Percentiles rank a stretch among this genome's conserved stretches.
Conservation (phyloP, 2,329 filamentous ascomycete species). For the Aspergillus jensenii region DNA sequence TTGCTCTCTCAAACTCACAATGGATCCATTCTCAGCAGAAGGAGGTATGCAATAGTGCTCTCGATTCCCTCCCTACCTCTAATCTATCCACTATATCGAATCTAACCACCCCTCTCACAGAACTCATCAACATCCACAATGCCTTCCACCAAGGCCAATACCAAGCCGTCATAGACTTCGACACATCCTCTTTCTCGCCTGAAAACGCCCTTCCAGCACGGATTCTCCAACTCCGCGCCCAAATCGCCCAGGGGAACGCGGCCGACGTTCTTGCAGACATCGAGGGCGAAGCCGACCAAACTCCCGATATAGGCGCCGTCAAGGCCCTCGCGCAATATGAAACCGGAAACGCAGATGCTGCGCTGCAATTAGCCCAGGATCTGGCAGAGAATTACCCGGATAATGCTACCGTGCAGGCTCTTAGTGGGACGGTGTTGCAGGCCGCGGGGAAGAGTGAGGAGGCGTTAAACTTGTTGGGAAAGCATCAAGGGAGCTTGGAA, state of each 20-base stretch:
- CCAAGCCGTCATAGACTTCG: slow-evolving; percentile 80
- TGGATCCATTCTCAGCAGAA: slow-evolving; percentile 66
- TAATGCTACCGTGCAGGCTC: slow-evolving; percentile 76
- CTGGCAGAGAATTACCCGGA: slow-evolving; percentile 67
- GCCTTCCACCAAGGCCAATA: slow-evolving; percentile 78
- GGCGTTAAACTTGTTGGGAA: slow-evolving; percentile 73
- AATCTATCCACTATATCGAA: background rate
- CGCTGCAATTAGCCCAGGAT: slow-evolving; percentile 63
- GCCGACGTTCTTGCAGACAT: slow-evolving; percentile 69
- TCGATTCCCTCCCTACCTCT: background rate
- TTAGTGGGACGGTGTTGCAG: slow-evolving; percentile 79
- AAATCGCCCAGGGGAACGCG: slow-evolving; percentile 77
- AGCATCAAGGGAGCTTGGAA: slow-evolving; percentile 79
- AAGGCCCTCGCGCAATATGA: slow-evolving; percentile 70
- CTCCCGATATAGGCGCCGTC: slow-evolving; percentile 74
- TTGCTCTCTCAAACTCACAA: slow-evolving; percentile 32
- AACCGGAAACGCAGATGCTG: slow-evolving; percentile 61
- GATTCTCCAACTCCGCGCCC: slow-evolving; percentile 76
- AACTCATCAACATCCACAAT: slow-evolving; percentile 67
- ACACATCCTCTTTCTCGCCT: slow-evolving; percentile 73
- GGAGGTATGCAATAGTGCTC: slow-evolving; percentile 48
- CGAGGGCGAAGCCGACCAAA: slow-evolving; percentile 58
- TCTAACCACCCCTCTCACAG: slow-evolving; percentile 36
- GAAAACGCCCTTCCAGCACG: slow-evolving; percentile 76
- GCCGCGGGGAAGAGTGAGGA: slow-evolving; percentile 79